Base-by-base conservation (phyloP, 1,139 yeast genomes). In the Hyphopichia khmerensis region DNA sequence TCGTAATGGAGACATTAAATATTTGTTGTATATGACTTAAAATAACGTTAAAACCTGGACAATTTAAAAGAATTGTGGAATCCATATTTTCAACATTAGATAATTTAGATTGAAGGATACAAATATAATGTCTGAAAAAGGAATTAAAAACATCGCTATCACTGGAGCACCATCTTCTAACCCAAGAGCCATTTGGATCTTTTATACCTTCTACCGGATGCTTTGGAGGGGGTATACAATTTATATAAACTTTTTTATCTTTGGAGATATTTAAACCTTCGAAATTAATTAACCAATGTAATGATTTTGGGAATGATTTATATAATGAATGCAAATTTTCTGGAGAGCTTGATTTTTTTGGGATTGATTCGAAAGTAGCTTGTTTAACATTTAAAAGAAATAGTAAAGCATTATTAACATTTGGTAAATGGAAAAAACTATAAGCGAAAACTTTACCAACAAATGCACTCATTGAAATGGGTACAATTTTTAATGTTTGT, bases 361-460 rank as follows among this genome's bases (percentile, higher is more conserved):
- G 11, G 15, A 9, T 36, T 15, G 41, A 42, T 44, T 65, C 65
- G 47, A 64, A 59, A 26, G 59, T 53, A 18, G 58, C 53, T 69
- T 67, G 72, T 52, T 71, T 81, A 49, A 84, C 81, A 51, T 80
- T 81, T 38, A 87, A 64, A 17, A 83, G 59, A 48, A 83, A 83
- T 35, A 87, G 62, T 32, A 88, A 62, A 1, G 87, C 84, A 36
- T 69, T 71, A 14, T 87, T 79, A 6, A 85, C 80, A n/a, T 77
- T 72, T 0, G 85, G 84, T 2, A 86, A 57, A 48, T 75, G 68
- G 56, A 82, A 78, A 51, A 76, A 87, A 13, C 82, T 67, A 55
- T 80, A 79, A 1, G 95, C 91, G 59, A 88, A 79, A 1, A 84
- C 77, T 56, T 88, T 87, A 10, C 96, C 96, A n/a, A 84, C 72